Evolutionary conservation across 495 filamentous ascomycete genomes (phyloP).

Genomic region (Cercophora scortea): DNA sequence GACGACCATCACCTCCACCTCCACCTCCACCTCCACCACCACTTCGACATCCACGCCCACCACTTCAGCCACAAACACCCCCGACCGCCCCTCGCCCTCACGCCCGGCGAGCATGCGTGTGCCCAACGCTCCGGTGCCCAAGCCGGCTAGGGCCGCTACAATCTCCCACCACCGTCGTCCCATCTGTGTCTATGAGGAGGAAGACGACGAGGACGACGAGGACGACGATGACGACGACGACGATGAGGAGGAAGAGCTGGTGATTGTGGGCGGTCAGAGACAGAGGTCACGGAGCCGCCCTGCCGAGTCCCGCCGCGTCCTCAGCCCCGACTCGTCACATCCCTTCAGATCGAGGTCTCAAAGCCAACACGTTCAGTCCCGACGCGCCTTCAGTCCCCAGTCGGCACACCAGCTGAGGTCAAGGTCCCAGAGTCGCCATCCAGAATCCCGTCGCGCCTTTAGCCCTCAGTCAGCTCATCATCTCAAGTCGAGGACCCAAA

Average conservation of each 20-base stretch:
- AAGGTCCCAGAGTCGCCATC: slow-evolving; percentile 19
- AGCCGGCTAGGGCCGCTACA: slow-evolving; percentile 6
- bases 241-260: slow-evolving; percentile 15
- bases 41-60: slow-evolving; percentile 3
- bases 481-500: background rate
- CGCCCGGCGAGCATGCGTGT: slow-evolving; percentile 17
- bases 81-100: background rate
- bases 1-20: background rate
- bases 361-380: slow-evolving; percentile 11
- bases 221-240: slow-evolving; percentile 19
- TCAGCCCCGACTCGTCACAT: background rate
- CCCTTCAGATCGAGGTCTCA: slow-evolving; percentile 9
- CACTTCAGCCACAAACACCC: slow-evolving; percentile 4
- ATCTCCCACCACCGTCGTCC: slow-evolving; percentile 18
- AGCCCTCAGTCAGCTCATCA: background rate
- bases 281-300: slow-evolving; percentile 1
- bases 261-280: slow-evolving; percentile 5
- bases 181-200: slow-evolving; percentile 18
- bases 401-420: background rate
- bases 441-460: background rate
- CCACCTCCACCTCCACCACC: slow-evolving; percentile 15
- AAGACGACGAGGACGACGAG: slow-evolving; percentile 18
- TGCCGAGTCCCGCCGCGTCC: too few relatives aligned
- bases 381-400: too few relatives aligned
- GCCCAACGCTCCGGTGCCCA: slow-evolving; percentile 19